Conservation (phyloP, 1,284 basidiomycete species). For the Erythrobasidium hasegawianum region DNA sequence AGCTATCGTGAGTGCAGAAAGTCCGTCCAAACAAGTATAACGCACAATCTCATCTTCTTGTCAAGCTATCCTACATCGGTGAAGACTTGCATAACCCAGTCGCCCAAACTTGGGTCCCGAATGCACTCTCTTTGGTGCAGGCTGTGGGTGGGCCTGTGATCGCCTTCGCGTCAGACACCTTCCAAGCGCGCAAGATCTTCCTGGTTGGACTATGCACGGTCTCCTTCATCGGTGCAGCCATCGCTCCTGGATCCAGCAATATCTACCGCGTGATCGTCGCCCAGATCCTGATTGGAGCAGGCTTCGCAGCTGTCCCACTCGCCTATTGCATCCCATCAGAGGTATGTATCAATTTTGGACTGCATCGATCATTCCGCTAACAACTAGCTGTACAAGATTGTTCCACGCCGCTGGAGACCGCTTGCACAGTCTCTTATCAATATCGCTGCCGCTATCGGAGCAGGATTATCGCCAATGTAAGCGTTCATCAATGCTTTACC, state of each 20-base stretch:
- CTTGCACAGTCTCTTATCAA: conserved; percentile 15
- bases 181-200: conserved; percentile 17
- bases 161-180: conserved; percentile 23
- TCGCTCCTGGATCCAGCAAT: conserved; percentile 10
- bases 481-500: too few relatives aligned
- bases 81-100: conserved; percentile 1
- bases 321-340: conserved; percentile 26
- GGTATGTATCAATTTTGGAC: background rate
- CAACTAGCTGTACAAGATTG: too few relatives aligned
- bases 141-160: conserved; percentile 16
- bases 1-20: conserved; percentile 6
- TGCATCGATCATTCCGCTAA: conserved; percentile 14
- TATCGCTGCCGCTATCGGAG: conserved; percentile 1
- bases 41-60: background rate
- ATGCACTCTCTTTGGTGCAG: conserved; percentile 19
- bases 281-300: conserved; percentile 24
- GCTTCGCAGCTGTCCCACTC: conserved; percentile 23
- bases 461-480: conserved; percentile 4
- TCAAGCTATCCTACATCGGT: conserved; percentile 16
- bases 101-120: conserved; percentile 22
- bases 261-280: conserved; percentile 22
- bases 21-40: background rate
- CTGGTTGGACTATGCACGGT: conserved; percentile 14
- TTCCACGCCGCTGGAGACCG: conserved; percentile 23
- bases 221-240: conserved; percentile 11